Evolutionary conservation across 2,329 filamentous ascomycete species (phyloP), one percentile per base, ranked within the genome.

Genomic region (Talaromyces sp.): DNA sequence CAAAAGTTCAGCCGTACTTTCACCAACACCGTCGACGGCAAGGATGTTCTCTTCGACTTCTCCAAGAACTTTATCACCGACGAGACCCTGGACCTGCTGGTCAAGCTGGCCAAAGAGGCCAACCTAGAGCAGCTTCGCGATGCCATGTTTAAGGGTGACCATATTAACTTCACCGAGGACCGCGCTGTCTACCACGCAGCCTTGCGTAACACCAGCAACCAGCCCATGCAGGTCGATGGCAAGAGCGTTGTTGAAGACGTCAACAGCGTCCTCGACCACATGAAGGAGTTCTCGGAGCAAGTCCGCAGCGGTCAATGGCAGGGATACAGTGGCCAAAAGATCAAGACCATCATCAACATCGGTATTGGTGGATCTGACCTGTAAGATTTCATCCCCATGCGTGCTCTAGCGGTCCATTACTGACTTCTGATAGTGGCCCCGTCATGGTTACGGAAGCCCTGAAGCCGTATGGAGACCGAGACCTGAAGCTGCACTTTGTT

Each of bases 391-490:
- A 49, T 8, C 13, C 84, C 57, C 43, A 4, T 29, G 13, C 9
- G 41, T 21, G 14, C 24, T 49, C 35, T 13, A 19, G 1, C n/a
- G 4, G 11, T 13, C 21, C 11, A 54, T 11, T 26, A 10, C 53
- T n/a, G 35, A 32, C 4, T 43, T 31, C 10, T 17, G 14, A 24
- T 50, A 95, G 92, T 67, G 95, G 95, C 62, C 95, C 95, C 35
- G 95, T 99, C 75, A 99, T 99, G 95, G 95, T 99, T 69, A 95
- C 93, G 46, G 95, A 99, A 80, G 93, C 95, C 52, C 86, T 99
- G 70, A 98, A 97, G 84, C 85, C 92, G 73, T 99, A 99, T 77
- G 90, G 91, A 55, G 88, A 91, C 75, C 85, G 87, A 63, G 88
- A 89, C 78, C 85, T 92, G 81, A 97, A 88, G 65, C 85, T 98